These are phyloP conservation scores for Euryodendron excelsum DNA, from an alignment of 148 eudicot genomes.

Conservation along the genomic window DNA sequence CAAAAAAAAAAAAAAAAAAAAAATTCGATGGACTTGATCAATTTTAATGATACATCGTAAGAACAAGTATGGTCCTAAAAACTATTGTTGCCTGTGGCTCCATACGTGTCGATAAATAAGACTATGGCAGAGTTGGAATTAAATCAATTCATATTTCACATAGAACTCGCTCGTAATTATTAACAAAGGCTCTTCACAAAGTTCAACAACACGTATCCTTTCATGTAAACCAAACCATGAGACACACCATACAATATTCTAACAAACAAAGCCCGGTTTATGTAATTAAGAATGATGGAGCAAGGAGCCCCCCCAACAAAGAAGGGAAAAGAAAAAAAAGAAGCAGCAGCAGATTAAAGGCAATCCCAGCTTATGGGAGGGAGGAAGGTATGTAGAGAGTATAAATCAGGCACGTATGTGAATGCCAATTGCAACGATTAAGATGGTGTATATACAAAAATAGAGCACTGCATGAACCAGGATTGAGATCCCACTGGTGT, in stretches of 20 bases:
- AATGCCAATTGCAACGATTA: conserved; percentile 1
- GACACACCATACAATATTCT: background rate
- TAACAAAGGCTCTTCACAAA: background rate
- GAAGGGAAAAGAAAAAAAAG: too few species aligned
- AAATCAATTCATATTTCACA: background rate
- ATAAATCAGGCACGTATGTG: conserved; percentile 10
- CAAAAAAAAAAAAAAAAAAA: too few species aligned
- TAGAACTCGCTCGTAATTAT: background rate
- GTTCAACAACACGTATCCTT: background rate
- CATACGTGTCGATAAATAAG: too few species aligned
- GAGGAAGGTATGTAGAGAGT: background rate
- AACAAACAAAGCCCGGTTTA: background rate
- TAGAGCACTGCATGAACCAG: conserved; percentile 11
- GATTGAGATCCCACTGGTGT: conserved; percentile 16
- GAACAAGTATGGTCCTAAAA: too few species aligned
- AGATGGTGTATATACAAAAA: conserved; percentile 9
- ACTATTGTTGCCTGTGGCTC: too few species aligned
- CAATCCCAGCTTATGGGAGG: conserved; percentile 7
- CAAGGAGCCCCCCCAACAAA: background rate
- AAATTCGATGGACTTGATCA: too few species aligned
- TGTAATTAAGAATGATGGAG: background rate
- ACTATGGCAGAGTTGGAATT: too few species aligned
- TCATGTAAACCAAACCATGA: conserved; percentile 1
- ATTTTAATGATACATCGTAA: too few species aligned
- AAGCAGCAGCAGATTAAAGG: background rate